A percentile compares a stretch with the other conserved stretches of the same genome.
Evolutionary conservation across 148 eudicot species (phyloP).

Genomic region (Rhododendron williamsianum): DNA sequence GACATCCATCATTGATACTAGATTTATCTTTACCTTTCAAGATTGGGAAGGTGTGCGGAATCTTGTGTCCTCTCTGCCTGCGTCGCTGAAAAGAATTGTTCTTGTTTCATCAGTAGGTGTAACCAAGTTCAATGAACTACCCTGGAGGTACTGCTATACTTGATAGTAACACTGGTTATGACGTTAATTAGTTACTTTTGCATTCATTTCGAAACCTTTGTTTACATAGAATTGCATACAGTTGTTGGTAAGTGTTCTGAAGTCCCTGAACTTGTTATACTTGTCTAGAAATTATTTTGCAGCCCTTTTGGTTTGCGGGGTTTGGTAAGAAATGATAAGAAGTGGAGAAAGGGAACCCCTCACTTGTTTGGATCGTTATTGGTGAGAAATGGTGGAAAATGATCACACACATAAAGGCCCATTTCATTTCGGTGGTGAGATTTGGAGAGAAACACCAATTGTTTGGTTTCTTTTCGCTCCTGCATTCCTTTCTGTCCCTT

Average conservation of each 20-base stretch:
- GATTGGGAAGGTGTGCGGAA: constrained; percentile 97
- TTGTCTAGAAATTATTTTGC: background rate
- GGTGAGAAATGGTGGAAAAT: background rate
- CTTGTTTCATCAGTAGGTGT: constrained; percentile 98
- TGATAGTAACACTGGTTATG: constrained; percentile 1
- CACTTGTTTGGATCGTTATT: background rate
- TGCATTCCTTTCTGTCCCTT: background rate
- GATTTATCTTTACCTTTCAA: constrained; percentile 22
- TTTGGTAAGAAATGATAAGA: background rate
- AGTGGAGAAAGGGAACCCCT: background rate
- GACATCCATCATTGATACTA: background rate
- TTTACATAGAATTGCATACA: background rate
- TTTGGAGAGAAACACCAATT: background rate
- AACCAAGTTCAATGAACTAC: constrained; percentile 85
- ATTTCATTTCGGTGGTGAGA: background rate
- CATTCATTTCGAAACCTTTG: background rate
- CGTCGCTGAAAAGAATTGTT: constrained; percentile 65
- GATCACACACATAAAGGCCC: background rate
- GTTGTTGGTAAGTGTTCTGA: background rate
- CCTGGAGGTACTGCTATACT: constrained; percentile 72
- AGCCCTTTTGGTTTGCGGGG: background rate
- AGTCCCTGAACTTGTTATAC: background rate
- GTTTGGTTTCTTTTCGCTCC: background rate
- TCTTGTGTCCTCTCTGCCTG: constrained; percentile 68
- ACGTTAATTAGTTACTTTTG: background rate